These are phyloP conservation scores for Coemansia sp. DNA, from an alignment of 192 early-diverging fungal genomes.

Conservation along the genomic window DNA sequence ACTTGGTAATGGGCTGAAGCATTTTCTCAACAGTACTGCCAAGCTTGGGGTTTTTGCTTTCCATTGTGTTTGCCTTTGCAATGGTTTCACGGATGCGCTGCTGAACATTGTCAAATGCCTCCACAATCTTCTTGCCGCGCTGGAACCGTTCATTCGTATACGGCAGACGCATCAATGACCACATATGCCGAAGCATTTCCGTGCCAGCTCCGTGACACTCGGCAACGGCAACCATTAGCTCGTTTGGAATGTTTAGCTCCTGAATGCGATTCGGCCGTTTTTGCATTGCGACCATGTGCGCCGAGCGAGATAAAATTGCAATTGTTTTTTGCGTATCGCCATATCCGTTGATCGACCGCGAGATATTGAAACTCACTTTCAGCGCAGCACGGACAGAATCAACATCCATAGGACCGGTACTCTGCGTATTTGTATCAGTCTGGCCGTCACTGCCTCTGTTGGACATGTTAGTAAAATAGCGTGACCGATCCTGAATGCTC, in stretches of 20 bases:
- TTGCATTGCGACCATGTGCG: conserved; percentile 18
- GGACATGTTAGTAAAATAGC: conserved; percentile 72
- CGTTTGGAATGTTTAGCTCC: conserved; percentile 36
- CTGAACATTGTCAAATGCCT: conserved; percentile 28
- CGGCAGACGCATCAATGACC: conserved; percentile 41
- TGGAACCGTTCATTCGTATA: conserved; percentile 25
- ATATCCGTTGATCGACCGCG: conserved; percentile 19
- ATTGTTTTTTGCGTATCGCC: conserved; percentile 38
- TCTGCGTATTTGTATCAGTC: neutral
- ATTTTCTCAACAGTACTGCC: conserved; percentile 37
- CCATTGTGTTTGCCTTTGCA: conserved; percentile 17
- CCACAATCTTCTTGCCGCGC: conserved; percentile 43
- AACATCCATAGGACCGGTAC: neutral
- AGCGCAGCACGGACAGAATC: conserved; percentile 11
- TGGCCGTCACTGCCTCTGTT: conserved; percentile 17
- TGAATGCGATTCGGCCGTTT: conserved; percentile 38
- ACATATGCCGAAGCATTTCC: conserved; percentile 54
- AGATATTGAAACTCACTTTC: conserved; percentile 29
- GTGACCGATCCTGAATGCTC: conserved; percentile 70
- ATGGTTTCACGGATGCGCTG: conserved; percentile 38
- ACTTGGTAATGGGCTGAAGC: conserved; percentile 44
- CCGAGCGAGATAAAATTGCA: conserved; percentile 19
- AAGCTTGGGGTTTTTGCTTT: conserved; percentile 32
- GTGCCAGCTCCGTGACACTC: conserved; percentile 51
- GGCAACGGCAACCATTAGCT: conserved; percentile 27